Evolutionary conservation across 2,329 filamentous ascomycete species (phyloP), one percentile per base, ranked within the genome.

Genomic region (Nigrograna mackinnonii): DNA sequence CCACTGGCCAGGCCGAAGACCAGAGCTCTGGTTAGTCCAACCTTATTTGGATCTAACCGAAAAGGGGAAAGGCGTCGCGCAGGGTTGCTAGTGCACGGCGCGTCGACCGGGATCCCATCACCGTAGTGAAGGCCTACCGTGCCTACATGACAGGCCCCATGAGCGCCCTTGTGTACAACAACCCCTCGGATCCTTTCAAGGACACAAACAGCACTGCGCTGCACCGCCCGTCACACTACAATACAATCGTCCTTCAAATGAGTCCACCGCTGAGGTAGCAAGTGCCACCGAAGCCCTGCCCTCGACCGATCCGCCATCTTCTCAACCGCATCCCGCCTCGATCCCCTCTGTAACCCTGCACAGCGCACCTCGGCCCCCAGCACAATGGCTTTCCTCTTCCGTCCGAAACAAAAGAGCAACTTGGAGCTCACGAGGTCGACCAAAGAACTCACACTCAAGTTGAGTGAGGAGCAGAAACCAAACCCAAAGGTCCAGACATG

Each of bases 301-400:
- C 54, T 49, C 44, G 49, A 47, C 52, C 24, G 35, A 52, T 46
- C 58, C 56, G 47, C 49, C 48, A 55, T 47, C 44, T 36, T 21
- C 14, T 26, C 39, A 16, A 41, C 36, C 31, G 33, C 43, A 39
- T 47, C 56, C 41, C 47, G 50, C 52, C 32, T 52, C 20, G n/a
- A n/a, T n/a, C n/a, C n/a, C n/a, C n/a, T n/a, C n/a, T n/a, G n/a
- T n/a, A n/a, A n/a, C n/a, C n/a, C n/a, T 39, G 28, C 51, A 51
- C 51, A 30, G 39, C 47, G 18, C 43, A 42, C 18, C 45, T 50
- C 14, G 26, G 33, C 38, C 14, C 14, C 19, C 31, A 21, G 51
- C 57, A 66, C 49, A 49, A 89, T 89, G 85, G 83, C 85, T 34
- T 89, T 88, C 70, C 73, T 88, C 42, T 88, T 88, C 64, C 75